Evolutionary conservation across 2,329 filamentous ascomycete species (phyloP).

Genomic region (Pyrenochaeta sp.): DNA sequence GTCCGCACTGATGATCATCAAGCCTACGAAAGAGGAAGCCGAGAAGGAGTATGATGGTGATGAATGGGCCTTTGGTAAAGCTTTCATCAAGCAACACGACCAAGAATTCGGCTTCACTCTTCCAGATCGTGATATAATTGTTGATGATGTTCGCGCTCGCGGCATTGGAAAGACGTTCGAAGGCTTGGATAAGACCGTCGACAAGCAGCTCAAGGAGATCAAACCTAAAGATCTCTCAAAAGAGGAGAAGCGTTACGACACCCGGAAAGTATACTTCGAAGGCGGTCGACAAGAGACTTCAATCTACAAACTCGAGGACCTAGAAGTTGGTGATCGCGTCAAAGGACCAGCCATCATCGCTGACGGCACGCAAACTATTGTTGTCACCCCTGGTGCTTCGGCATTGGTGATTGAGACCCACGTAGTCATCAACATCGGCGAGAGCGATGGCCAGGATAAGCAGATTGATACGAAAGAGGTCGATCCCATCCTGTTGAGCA

Average conservation of each 20-base stretch:
- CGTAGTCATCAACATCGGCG: constrained; percentile 83
- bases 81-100: constrained; percentile 85
- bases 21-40: constrained; percentile 69
- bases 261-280: constrained; percentile 81
- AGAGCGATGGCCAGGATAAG: constrained; percentile 58
- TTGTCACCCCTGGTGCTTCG: constrained; percentile 79
- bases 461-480: constrained; percentile 64
- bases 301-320: constrained; percentile 80
- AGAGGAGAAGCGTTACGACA: constrained; percentile 70
- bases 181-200: constrained; percentile 80
- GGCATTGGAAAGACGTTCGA: constrained; percentile 90
- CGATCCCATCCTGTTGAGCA: constrained; percentile 78
- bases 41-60: constrained; percentile 67
- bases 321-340: constrained; percentile 75
- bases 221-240: constrained; percentile 64
- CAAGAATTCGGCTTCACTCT: constrained; percentile 94
- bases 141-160: constrained; percentile 87
- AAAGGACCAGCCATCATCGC: constrained; percentile 85
- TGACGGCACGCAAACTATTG: constrained; percentile 89
- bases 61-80: constrained; percentile 82
- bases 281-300: constrained; percentile 79
- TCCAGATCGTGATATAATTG: constrained; percentile 82
- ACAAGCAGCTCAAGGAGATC: constrained; percentile 79
- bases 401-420: constrained; percentile 85
- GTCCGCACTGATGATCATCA: constrained; percentile 87